These are phyloP conservation scores for Pharnaceum exiguum DNA, from an alignment of 148 eudicot species.

Conservation along the genomic window DNA sequence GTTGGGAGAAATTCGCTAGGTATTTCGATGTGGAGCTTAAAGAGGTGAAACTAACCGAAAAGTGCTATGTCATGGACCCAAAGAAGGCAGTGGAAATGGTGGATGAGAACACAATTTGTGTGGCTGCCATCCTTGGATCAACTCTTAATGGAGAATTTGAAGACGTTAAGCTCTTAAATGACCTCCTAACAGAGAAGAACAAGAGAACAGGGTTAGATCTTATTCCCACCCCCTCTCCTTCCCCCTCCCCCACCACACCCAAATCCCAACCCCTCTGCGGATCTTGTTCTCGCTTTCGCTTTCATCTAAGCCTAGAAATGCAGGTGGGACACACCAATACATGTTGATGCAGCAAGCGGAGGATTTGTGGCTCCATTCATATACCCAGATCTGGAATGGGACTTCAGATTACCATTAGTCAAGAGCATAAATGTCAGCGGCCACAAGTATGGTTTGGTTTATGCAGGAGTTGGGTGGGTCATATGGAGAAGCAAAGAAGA, in stretches of 20 bases:
- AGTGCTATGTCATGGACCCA: constrained; percentile 46
- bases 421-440: constrained; percentile 53
- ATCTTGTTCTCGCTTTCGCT: neutral
- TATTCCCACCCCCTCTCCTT: neutral
- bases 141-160: constrained; percentile 48
- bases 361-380: constrained; percentile 47
- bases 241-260: neutral
- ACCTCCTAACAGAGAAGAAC: constrained; percentile 35
- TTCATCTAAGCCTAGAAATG: neutral
- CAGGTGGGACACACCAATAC: constrained; percentile 52
- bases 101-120: constrained; percentile 45
- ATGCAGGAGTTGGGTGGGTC: constrained; percentile 50
- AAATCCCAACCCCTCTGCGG: neutral
- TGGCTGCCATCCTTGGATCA: constrained; percentile 45
- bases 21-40: constrained; percentile 46
- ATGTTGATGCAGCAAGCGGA: constrained; percentile 53
- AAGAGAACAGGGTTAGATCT: constrained; percentile 29
- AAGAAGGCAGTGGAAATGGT: constrained; percentile 35
- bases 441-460: constrained; percentile 45
- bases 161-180: constrained; percentile 35
- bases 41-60: constrained; percentile 39
- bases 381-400: constrained; percentile 44
- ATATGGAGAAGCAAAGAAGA: constrained; percentile 47
- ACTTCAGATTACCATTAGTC: constrained; percentile 38
- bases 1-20: constrained; percentile 53